Evolutionary conservation across 192 early-diverging fungal genomes (phyloP), one percentile per base, ranked within the genome.

Genomic region (Paraglomus occultum): DNA sequence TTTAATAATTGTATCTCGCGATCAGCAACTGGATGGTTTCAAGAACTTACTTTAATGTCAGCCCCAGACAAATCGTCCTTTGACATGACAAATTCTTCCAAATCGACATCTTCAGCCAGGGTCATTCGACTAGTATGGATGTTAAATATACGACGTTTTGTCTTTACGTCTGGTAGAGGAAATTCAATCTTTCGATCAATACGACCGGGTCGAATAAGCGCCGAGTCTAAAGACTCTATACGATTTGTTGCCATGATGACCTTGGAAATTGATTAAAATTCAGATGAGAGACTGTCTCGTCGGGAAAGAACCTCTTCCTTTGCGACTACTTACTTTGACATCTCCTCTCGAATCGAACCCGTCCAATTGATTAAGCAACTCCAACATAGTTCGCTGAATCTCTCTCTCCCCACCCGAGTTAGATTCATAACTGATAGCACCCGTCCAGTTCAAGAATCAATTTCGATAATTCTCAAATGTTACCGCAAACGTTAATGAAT

Each of bases 181-280:
- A 99, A 99, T 75, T 99, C 97, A 67, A 99, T 99, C 87, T 99
- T 99, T 64, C 97, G 88, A 76, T 99, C 97, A 74, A 99, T 94
- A 82, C 97, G 95, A 47, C 94, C 85, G 8, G 97, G 96, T 66
- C 97, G 92, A 73, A 99, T 93, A 73, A 99, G 81, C 0, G 97
- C 97, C 5, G 97, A 96, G 73, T 99, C 97, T 45, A 99, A 75
- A n/a, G 91, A 89, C 69, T 99, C 97, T 62, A 95, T 95, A 68
- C 92, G 88, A 82, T 99, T 99, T 15, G 97, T 99, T 5, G 97
- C 97, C 96, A 98, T 98, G 71, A 99, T 95, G 18, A 99, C 97
- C 65, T 67, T 48, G n/a, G 50, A 12, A 31, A 31, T 23, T 50
- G 17, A 23, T 48, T 64, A 51, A 44, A 45, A 5, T 20, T 61